A percentile compares a stretch with the other conserved stretches of the same genome.
phyloP scores from a whole-genome alignment of 164 flowering plant genomes.

The Berberis thunbergii region DNA sequence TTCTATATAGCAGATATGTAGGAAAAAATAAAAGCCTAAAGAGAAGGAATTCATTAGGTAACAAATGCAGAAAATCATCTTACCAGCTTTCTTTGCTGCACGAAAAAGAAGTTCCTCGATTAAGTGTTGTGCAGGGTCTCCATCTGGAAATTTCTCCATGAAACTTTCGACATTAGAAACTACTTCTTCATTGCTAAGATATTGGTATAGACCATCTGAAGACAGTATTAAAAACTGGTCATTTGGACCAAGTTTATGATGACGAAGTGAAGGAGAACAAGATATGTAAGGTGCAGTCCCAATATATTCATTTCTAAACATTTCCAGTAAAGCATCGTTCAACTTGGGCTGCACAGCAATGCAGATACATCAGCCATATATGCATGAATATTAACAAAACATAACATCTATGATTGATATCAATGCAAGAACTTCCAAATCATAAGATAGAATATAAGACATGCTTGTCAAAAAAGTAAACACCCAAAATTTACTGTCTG shows the following conservation, averaged over 20 bases:
- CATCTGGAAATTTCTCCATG: conserved; percentile 95
- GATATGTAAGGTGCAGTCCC: conserved; percentile 90
- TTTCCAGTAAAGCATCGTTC: conserved; percentile 81
- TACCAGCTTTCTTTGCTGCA: conserved; percentile 99
- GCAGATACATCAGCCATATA: conserved; percentile 6
- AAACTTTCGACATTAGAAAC: conserved; percentile 76
- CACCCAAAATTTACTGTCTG: no score
- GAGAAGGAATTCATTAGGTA: not conserved
- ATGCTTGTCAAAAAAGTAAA: no score
- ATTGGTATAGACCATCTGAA: conserved; percentile 96
- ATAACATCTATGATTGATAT: not conserved
- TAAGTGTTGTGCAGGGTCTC: conserved; percentile 97
- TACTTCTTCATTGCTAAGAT: conserved; percentile 88
- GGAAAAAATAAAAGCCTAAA: not conserved
- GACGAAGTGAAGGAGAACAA: conserved; percentile 81
- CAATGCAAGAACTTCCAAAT: no score
- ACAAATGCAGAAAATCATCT: not conserved
- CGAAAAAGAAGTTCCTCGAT: conserved; percentile 92
- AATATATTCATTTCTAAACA: conserved; percentile 93
- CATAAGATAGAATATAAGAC: no score
- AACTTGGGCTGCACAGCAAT: conserved; percentile 71
- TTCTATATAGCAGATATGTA: not conserved
- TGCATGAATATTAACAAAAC: not conserved
- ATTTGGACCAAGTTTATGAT: conserved; percentile 65
- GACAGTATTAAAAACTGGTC: conserved; percentile 95